Percentiles rank a stretch among this genome's conserved stretches.
Evolutionary conservation across 345 rosid genomes (phyloP).

Genomic region (Ceriops zippeliana): DNA sequence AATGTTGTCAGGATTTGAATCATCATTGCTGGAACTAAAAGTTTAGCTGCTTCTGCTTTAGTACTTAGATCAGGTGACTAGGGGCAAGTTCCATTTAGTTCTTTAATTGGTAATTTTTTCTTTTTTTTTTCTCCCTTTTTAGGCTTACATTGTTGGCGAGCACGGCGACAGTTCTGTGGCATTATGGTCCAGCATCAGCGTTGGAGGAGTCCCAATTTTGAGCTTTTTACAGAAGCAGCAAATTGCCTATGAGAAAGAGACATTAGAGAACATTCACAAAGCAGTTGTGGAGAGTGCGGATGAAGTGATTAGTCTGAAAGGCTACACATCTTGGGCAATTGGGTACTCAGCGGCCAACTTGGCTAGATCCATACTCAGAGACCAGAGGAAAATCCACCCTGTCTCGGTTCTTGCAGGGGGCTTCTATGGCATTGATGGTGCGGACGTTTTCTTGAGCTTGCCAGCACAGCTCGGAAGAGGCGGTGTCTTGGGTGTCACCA

Average conservation of each 20-base stretch:
- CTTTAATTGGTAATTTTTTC: neutral
- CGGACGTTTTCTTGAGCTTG: slow-evolving; percentile 83
- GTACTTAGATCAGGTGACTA: no score
- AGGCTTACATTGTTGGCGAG: slow-evolving; percentile 89
- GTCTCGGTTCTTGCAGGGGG: slow-evolving; percentile 86
- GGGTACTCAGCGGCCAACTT: slow-evolving; percentile 86
- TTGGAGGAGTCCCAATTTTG: slow-evolving; percentile 85
- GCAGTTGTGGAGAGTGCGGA: slow-evolving; percentile 64
- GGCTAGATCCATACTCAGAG: slow-evolving; percentile 66
- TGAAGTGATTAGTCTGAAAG: slow-evolving; percentile 79
- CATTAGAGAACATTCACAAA: slow-evolving; percentile 72
- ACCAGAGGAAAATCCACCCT: slow-evolving; percentile 90
- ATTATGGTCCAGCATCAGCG: slow-evolving; percentile 89
- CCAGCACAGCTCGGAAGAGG: slow-evolving; percentile 75
- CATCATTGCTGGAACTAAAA: no score
- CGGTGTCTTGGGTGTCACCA: slow-evolving; percentile 73
- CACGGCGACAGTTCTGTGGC: slow-evolving; percentile 98
- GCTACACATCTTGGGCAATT: slow-evolving; percentile 98
- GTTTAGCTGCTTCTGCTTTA: no score
- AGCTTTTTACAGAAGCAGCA: slow-evolving; percentile 68
- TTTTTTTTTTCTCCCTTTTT: neutral
- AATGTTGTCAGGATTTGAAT: no score
- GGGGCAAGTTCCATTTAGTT: no score
- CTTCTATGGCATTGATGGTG: slow-evolving; percentile 61
- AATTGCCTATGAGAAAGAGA: slow-evolving; percentile 71